These are phyloP conservation scores for Paraphoma sp. DNA, from an alignment of 2,329 filamentous ascomycete species.

Conservation along the genomic window DNA sequence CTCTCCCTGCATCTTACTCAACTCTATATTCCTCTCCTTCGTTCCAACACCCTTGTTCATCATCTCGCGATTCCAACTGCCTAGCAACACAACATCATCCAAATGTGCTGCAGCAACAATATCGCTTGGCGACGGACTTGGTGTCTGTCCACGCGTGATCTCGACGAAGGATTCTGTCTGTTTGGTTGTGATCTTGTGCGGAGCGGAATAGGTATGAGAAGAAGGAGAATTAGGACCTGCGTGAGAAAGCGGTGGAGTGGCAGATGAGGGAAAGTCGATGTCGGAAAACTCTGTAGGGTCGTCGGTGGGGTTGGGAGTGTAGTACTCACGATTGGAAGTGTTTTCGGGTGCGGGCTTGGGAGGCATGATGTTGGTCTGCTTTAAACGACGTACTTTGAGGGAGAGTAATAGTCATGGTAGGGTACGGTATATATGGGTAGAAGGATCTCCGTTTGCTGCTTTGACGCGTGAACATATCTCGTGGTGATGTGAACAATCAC, in stretches of 20 bases:
- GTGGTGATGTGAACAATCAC: too few relatives aligned
- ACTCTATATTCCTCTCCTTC: slow-evolving; percentile 1
- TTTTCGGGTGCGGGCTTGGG: slow-evolving; percentile 4
- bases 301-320: neutral
- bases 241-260: neutral
- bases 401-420: neutral
- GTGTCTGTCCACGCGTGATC: neutral
- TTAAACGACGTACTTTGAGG: neutral
- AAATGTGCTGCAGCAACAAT: neutral
- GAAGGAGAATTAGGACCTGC: neutral
- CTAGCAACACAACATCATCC: neutral
- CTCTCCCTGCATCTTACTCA: neutral
- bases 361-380: neutral
- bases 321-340: neutral
- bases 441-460: too few relatives aligned
- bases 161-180: neutral
- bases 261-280: neutral
- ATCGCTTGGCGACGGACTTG: slow-evolving; percentile 5
- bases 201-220: too few relatives aligned
- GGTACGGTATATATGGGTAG: neutral
- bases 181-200: neutral
- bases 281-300: neutral
- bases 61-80: neutral
- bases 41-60: neutral
- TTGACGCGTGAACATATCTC: too few relatives aligned